Conservation (phyloP, 2,329 filamentous ascomycete species). For the Dothideomycetidae sp. region DNA sequence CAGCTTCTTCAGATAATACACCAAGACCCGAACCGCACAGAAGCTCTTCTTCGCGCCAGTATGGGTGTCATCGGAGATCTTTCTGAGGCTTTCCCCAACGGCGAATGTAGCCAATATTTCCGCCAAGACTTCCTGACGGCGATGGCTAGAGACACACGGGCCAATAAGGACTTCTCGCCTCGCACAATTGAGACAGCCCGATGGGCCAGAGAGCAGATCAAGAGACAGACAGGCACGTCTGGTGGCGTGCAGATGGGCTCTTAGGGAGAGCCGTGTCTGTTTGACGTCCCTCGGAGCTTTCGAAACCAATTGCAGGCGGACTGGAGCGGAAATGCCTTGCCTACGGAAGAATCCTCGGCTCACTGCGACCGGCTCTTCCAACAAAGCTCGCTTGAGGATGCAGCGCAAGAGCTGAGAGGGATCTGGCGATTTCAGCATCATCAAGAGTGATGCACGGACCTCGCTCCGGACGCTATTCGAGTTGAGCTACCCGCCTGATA, state of each 20-base stretch:
- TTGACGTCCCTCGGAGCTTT: not conserved
- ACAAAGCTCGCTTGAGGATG: not conserved
- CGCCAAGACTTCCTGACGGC: constrained; percentile 78
- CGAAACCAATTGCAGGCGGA: no score
- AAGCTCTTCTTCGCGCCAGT: constrained; percentile 77
- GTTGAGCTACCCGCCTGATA: not conserved
- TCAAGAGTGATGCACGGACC: not conserved
- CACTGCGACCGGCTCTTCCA: not conserved
- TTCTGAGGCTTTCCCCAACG: constrained; percentile 82
- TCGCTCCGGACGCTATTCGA: not conserved
- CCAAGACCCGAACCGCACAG: constrained; percentile 73
- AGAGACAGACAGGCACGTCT: constrained; percentile 49
- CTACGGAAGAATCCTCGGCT: no score
- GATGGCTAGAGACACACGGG: constrained; percentile 84
- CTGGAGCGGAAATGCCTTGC: no score
- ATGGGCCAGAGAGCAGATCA: constrained; percentile 95
- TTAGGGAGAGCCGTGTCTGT: not conserved
- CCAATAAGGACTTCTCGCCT: constrained; percentile 69
- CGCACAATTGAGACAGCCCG: constrained; percentile 89
- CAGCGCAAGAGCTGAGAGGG: not conserved
- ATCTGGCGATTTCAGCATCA: not conserved
- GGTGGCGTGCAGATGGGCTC: constrained; percentile 4
- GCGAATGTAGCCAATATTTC: constrained; percentile 73
- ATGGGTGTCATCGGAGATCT: constrained; percentile 98
- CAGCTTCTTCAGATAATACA: constrained; percentile 68